Evolutionary conservation across 78 protist genomes (phyloP), one percentile per base, ranked within the genome.

Genomic region (Polysphondylium violaceum): DNA sequence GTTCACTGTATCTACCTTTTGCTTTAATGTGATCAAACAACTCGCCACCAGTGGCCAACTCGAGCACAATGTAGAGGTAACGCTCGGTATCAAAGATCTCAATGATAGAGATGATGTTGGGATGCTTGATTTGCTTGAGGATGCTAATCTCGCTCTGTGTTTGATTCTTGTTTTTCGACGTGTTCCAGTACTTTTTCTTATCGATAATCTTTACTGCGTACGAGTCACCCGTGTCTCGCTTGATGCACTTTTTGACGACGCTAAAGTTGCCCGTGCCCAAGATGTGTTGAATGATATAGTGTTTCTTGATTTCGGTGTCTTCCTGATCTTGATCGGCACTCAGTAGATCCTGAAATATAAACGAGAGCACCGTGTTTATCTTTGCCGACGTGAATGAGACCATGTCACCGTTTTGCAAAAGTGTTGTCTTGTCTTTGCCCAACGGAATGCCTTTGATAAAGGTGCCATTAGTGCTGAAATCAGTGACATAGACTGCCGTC

Each of bases 251-350:
- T 36, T 81, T 81, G 2, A 81, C 89, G 25, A 81, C 89, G 68
- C 89, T 81, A 41, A 81, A 81, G 43, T 81, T 81, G 11, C 89
- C 89, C 27, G 89, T 81, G 23, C 89, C 89, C 21, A 81, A 29
- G 2, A 68, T 81, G 16, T 77, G 78, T 29, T 81, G 89, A 25
- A 81, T 12, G 0, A 71, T 65, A 41, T 81, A 81, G 19, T 40
- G 29, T 14, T 68, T 81, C 1, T 55, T 40, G 25, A 81, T 81
- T 44, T 81, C 89, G 8, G 1, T 27, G 41, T 67, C 77, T 17
- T 67, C 74, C 17, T 7, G 17, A 50, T 71, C 53, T 33, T 63
- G 65, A 51, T 63, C 76, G 25, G 89, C 51, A 51, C 33, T 23
- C 0, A 31, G 3, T 19, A 81, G 29, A 68, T 81, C 89, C 55